These are phyloP conservation scores for Chenopodium formosanum DNA, from an alignment of 148 eudicot species.

Conservation along the genomic window DNA sequence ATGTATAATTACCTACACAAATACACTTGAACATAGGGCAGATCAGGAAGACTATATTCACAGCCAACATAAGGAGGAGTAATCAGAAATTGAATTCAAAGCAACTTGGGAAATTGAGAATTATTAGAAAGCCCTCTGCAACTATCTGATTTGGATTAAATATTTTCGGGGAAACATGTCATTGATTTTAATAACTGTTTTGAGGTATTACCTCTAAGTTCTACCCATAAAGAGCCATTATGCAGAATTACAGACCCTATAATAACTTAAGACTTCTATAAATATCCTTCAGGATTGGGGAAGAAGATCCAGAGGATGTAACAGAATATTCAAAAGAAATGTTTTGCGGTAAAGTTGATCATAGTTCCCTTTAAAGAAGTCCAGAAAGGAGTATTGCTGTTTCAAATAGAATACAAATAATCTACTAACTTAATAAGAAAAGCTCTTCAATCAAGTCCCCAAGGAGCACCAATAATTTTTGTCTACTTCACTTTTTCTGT, in stretches of 20 bases:
- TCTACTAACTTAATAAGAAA: background rate
- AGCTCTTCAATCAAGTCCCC: background rate
- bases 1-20: background rate
- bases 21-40: background rate
- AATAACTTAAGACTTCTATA: background rate
- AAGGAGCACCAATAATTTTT: no score
- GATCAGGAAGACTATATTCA: background rate
- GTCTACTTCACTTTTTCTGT: no score
- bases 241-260: no score
- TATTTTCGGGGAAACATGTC: background rate
- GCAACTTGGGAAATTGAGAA: background rate
- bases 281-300: background rate
- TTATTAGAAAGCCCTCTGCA: background rate
- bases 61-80: background rate
- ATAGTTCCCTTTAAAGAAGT: background rate
- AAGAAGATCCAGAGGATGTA: background rate
- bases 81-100: background rate
- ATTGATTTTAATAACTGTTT: no score
- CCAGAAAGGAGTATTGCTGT: background rate
- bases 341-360: background rate
- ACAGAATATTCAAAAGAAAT: background rate
- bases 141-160: background rate
- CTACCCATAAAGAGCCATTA: no score
- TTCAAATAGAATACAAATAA: background rate
- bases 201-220: no score